These are phyloP conservation scores for Apiospora marii DNA, from an alignment of 2,329 filamentous ascomycete species.

Conservation along the genomic window DNA sequence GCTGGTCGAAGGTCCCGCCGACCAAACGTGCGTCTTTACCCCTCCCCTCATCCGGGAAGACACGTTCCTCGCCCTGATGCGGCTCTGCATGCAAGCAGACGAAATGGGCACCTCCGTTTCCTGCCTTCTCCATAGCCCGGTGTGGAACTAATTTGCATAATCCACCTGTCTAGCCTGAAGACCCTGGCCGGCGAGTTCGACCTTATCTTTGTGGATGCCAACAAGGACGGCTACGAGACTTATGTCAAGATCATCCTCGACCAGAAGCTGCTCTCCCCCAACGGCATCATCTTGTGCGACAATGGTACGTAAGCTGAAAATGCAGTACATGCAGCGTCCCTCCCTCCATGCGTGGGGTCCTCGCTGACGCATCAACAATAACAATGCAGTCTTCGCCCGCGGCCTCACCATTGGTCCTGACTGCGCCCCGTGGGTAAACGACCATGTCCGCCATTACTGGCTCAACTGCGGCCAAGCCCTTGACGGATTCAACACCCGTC, in stretches of 20 bases:
- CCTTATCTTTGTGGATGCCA: conserved; percentile 44
- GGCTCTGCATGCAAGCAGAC: background rate
- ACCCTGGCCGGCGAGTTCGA: conserved; percentile 39
- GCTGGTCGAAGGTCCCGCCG: conserved; percentile 31
- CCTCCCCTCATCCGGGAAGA: background rate
- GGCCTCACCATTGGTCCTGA: conserved; percentile 31
- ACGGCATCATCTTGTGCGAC: conserved; percentile 31
- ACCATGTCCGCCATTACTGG: conserved; percentile 32
- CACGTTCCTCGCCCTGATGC: background rate
- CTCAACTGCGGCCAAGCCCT: conserved; percentile 29
- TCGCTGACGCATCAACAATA: no score
- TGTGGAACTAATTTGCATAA: no score
- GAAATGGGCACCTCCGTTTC: background rate
- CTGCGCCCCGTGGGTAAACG: conserved; percentile 28
- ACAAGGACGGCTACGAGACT: conserved; percentile 37
- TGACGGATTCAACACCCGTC: conserved; percentile 30
- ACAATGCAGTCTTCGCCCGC: conserved; percentile 30
- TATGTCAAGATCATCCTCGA: conserved; percentile 34
- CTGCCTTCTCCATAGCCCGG: no score
- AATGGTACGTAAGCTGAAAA: conserved; percentile 26
- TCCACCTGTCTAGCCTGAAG: conserved; percentile 24
- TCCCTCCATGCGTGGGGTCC: no score
- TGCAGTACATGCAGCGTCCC: background rate
- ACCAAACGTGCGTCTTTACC: conserved; percentile 23
- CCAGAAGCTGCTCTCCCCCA: conserved; percentile 30